phyloP scores from a whole-genome alignment of 2,329 filamentous ascomycete species.

The Monilinia aucupariae region DNA sequence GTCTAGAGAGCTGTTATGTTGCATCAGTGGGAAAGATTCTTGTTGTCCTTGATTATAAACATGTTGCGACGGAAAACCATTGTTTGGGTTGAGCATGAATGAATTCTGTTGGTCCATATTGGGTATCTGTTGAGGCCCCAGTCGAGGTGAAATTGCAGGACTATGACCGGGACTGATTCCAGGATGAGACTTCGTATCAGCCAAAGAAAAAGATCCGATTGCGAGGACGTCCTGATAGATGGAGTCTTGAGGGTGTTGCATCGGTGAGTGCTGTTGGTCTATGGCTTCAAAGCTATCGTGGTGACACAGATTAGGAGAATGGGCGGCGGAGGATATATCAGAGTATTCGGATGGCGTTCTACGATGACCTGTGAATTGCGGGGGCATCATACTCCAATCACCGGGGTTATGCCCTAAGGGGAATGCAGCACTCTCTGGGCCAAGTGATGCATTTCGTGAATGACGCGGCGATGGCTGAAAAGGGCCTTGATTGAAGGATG shows the following conservation, averaged over 20 bases:
- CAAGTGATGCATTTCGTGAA: constrained; percentile 34
- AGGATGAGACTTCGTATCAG: constrained; percentile 58
- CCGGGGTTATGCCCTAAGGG: constrained; percentile 44
- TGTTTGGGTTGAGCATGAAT: constrained; percentile 44
- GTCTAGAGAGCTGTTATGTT: constrained; percentile 48
- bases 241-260: constrained; percentile 68
- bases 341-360: constrained; percentile 86
- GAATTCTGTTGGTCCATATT: constrained; percentile 44
- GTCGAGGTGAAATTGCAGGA: constrained; percentile 59
- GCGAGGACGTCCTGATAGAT: constrained; percentile 74
- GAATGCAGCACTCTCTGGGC: constrained; percentile 41
- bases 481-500: constrained; percentile 32
- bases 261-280: constrained; percentile 69
- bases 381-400: constrained; percentile 55
- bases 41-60: constrained; percentile 46
- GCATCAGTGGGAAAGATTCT: constrained; percentile 43
- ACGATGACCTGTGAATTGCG: constrained; percentile 72
- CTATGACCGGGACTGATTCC: constrained; percentile 74
- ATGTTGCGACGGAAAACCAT: constrained; percentile 46
- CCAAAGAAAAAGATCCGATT: constrained; percentile 75
- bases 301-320: constrained; percentile 74
- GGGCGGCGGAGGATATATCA: constrained; percentile 79
- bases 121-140: constrained; percentile 52
- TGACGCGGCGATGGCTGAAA: constrained; percentile 34
- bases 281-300: constrained; percentile 74